Percentiles rank a stretch among this genome's conserved stretches.
These are phyloP conservation scores for Solanum acaule DNA, from an alignment of 257 asterid species.

Conservation along the genomic window DNA sequence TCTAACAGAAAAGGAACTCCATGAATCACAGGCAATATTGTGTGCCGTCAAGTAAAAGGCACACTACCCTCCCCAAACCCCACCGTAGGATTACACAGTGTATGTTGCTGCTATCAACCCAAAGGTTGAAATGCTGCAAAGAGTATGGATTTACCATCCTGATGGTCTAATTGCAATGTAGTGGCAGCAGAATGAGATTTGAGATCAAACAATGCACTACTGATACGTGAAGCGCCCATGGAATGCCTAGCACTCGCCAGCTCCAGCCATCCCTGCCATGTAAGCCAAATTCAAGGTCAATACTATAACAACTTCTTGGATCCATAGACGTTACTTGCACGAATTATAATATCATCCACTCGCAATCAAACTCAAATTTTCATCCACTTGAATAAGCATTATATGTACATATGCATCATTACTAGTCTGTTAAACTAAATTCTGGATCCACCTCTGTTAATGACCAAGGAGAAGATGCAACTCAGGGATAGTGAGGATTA, in stretches of 20 bases:
- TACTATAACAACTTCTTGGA: not conserved
- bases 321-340: not conserved
- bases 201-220: constrained; percentile 55
- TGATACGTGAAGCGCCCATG: constrained; percentile 82
- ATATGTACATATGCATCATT: not conserved
- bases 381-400: not conserved
- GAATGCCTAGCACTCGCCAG: constrained; percentile 85
- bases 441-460: not conserved
- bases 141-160: constrained; percentile 26
- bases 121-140: not conserved
- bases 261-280: constrained; percentile 77
- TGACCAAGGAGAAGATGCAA: not conserved
- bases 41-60: not conserved
- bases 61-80: not conserved
- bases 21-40: not conserved
- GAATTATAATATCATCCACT: not conserved
- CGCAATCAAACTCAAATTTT: not conserved
- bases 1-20: no score
- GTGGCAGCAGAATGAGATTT: constrained; percentile 79
- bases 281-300: not conserved
- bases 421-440: not conserved
- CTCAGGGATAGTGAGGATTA: not conserved
- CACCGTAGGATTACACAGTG: not conserved
- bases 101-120: not conserved
- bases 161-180: constrained; percentile 34